Conservation (phyloP, 2,329 filamentous ascomycete species). For the Eurotiales sp. region DNA sequence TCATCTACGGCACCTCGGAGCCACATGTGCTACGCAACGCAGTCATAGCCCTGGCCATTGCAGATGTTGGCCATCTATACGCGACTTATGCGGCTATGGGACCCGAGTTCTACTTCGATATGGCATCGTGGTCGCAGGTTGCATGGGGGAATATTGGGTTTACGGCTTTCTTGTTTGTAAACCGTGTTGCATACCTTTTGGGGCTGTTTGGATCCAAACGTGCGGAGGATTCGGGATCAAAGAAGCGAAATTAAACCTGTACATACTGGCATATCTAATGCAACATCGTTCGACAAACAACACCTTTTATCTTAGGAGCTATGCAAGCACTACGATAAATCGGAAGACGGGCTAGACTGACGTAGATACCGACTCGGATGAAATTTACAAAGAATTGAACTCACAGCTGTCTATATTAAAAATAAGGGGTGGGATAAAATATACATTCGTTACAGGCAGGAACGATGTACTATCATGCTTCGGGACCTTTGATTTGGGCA, state of each 20-base stretch:
- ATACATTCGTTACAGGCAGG: no score
- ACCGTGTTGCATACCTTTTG: conserved; percentile 55
- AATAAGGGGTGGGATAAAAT: no score
- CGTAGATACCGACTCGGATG: no score
- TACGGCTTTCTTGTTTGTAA: conserved; percentile 58
- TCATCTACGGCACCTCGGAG: conserved; percentile 63
- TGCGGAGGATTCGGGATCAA: conserved; percentile 21
- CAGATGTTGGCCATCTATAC: conserved; percentile 65
- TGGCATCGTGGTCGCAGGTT: conserved; percentile 63
- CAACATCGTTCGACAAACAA: no score
- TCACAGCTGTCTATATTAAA: no score
- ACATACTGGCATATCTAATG: no score
- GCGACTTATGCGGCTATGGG: conserved; percentile 60
- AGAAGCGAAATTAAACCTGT: conserved; percentile 7
- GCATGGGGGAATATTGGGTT: conserved; percentile 70
- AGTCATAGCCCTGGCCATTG: conserved; percentile 60
- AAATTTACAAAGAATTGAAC: no score
- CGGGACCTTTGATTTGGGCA: no score
- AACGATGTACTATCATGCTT: no score
- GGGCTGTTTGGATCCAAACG: conserved; percentile 53
- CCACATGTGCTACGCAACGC: conserved; percentile 64
- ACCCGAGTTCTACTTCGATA: conserved; percentile 49
- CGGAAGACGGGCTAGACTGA: no score
- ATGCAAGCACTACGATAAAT: no score
- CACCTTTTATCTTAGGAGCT: no score